These are phyloP conservation scores for Perkinsus chesapeaki DNA, from an alignment of 169 alveolate species.

Conservation along the genomic window DNA sequence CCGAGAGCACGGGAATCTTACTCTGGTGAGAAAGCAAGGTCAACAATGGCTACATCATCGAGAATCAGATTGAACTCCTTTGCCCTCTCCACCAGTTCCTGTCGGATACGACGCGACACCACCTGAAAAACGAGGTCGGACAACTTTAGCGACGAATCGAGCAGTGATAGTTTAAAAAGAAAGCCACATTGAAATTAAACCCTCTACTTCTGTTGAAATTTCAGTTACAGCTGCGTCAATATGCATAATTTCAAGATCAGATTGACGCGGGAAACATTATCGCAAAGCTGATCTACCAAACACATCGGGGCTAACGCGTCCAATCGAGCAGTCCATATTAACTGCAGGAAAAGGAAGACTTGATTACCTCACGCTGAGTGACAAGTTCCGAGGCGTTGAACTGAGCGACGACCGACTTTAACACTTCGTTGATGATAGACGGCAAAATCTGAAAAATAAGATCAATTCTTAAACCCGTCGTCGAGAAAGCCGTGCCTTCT, in stretches of 20 bases:
- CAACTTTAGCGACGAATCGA: no score
- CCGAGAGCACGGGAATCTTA: conserved; percentile 38
- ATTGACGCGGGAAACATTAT: no score
- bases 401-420: conserved; percentile 92
- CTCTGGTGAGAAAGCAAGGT: conserved; percentile 69
- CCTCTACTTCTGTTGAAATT: no score
- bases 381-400: conserved; percentile 91
- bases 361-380: conserved; percentile 90
- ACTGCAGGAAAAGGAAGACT: conserved; percentile 17
- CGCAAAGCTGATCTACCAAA: no score
- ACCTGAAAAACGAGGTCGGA: not conserved
- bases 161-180: not conserved
- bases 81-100: conserved; percentile 86
- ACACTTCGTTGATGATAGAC: conserved; percentile 90
- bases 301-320: no score
- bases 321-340: no score
- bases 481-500: no score
- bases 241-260: no score
- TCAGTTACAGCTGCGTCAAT: no score
- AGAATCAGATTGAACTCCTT: conserved; percentile 84
- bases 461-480: not conserved
- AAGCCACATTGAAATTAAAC: not conserved
- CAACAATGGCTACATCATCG: conserved; percentile 88
- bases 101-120: conserved; percentile 60
- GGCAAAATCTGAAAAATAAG: conserved; percentile 57